Base-by-base conservation (phyloP, 163 green algal species). In the Scenedesmus sp. region DNA sequence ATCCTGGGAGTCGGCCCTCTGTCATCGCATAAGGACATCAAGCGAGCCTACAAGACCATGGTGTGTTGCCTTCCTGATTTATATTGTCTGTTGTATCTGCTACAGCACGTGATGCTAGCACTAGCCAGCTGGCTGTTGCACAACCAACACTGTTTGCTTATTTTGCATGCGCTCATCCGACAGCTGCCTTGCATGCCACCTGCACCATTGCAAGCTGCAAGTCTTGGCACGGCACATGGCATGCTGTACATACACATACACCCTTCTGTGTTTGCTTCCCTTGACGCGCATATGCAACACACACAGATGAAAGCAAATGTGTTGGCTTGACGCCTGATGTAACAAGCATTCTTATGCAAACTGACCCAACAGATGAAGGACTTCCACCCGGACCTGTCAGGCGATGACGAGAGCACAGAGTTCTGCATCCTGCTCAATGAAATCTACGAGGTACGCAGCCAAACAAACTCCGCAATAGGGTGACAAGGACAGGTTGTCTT, bases 391-490 rank as follows among this genome's bases (percentile, higher is more conserved):
- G 94, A 96, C 85, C 85, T 94, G 52, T 91, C 82, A 16, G 91
- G 57, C 4, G 94, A 95, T 55, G 91, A 92, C 3, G 94, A 96
- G 55, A 82, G 56, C 26, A 93, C 89, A 18, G 92, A 96, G 88
- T 97, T 96, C 74, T 94, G 90, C 34, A 95, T 96, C 2, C 84
- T 96, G 34, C 82, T 97, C 2, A 97, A 97, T 70, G 90, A 94
- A 55, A 91, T 95, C 20, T 73, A 97, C 62, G 88, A 94, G 74
- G 91, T 95, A 56, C 16, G 91, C 46, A 66, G 54, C 79, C 66
- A 2, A 20, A 86, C 2, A 59, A 46, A 46, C 34, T 46, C 34
- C 34, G 34, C 34, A 46, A 46, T 46, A 46, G 34, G 34, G 34
- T 46, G 34, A 46, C 34, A 46, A 46, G 34, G 34, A 46, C 34